Evolutionary conservation across 805 yeast species (phyloP), one percentile per base, ranked within the genome.

Genomic region (Monosporozyma servazzii): DNA sequence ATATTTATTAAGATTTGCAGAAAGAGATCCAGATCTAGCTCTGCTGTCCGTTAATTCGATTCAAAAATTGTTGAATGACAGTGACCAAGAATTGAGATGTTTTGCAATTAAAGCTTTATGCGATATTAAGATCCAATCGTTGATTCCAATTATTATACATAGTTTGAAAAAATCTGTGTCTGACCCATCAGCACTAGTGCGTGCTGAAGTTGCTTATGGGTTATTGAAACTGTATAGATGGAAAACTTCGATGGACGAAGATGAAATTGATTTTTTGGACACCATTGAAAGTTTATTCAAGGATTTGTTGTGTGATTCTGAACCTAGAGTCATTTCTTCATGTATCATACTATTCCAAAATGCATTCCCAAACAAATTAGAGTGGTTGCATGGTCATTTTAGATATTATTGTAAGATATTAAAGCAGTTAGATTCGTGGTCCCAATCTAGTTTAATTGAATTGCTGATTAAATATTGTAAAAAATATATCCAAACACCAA

Each of bases 31-130:
- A 9, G 96, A 90, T 64, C 77, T 87, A n/a, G 93, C 98, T 2
- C 75, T 93, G 20, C 73, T 93, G 45, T 81, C 96, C 0, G 86
- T 93, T 56, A 93, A 93, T 66, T 86, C 97, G 0, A 86, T 93
- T 47, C 99, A 93, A 66, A 88, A 86, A 67, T 76, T 88, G 1
- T 69, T 91, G 29, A 72, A 76, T 9, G 96, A 88, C 58, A 80
- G 80, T 56, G 77, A 76, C 54, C 84, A 95, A 1, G 75, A 79
- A 10, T 72, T 76, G 17, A 73, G 98, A 55, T 78, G 90, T 2
- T 71, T 87, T 51, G 84, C 95, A 0, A 77, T 93, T 44, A 75
- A 90, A 50, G 82, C 89, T 13, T 75, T 93, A 60, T 81, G 93
- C 1, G 90, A 91, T n/a, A 83, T 93, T 52, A 76, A 81, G 45